phyloP scores from a whole-genome alignment of 306 rosid genomes.

The Begonia masoniana region DNA sequence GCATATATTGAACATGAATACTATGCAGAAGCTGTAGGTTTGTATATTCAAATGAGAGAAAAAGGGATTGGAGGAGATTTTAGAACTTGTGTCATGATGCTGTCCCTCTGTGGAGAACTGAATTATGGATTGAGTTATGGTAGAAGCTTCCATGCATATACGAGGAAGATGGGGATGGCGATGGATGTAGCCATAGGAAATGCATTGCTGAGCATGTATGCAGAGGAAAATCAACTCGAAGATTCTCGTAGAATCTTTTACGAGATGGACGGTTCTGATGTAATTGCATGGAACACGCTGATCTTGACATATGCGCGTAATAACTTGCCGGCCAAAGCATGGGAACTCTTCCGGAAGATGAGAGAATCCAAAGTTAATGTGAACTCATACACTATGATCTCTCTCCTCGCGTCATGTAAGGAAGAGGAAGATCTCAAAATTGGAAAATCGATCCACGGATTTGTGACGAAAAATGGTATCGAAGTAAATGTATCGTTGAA shows the following conservation, averaged over 20 bases:
- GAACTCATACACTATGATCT: conserved; percentile 28
- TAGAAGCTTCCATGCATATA: conserved; percentile 28
- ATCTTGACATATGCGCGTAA: conserved; percentile 22
- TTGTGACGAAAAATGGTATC: conserved; percentile 21
- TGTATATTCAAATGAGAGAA: conserved; percentile 17
- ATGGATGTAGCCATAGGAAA: conserved; percentile 25
- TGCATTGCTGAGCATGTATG: conserved; percentile 25
- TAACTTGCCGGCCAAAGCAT: conserved; percentile 19
- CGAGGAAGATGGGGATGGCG: conserved; percentile 17
- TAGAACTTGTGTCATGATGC: conserved; percentile 23
- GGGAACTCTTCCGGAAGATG: conserved; percentile 17
- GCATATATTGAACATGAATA: conserved; percentile 13
- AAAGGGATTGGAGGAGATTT: conserved; percentile 19
- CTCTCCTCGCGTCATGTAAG: conserved; percentile 22
- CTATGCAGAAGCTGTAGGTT: conserved; percentile 22
- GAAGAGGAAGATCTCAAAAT: conserved; percentile 13
- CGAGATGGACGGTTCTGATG: conserved; percentile 16
- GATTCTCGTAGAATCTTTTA: conserved; percentile 20
- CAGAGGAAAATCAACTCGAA: conserved; percentile 11
- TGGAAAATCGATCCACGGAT: conserved; percentile 30
- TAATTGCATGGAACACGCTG: conserved; percentile 32
- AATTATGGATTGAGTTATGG: conserved; percentile 17
- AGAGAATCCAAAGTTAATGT: conserved; percentile 15
- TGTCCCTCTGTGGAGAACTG: conserved; percentile 13
- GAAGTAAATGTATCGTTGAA: conserved; percentile 22